Evolutionary conservation across 768 basidiomycete genomes (phyloP).

Genomic region (Tulasnella sp.): DNA sequence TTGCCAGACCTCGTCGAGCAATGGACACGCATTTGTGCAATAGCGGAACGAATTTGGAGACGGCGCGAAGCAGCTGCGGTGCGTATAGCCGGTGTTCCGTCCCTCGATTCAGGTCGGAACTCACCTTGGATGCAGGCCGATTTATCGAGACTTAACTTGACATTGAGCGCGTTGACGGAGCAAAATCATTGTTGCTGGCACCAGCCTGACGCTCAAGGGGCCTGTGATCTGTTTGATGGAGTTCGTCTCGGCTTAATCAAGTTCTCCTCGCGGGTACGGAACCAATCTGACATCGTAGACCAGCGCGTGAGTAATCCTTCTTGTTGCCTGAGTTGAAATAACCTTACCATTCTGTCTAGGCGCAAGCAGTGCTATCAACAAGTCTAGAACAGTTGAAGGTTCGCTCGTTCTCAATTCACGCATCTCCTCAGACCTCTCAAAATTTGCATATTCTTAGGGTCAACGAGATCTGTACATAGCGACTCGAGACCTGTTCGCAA

Average conservation of each 20-base stretch:
- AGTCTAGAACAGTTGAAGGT: constrained; percentile 75
- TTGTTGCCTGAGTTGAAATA: not conserved
- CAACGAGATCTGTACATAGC: constrained; percentile 83
- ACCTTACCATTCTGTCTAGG: constrained; percentile 30
- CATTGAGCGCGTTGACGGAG: constrained; percentile 64
- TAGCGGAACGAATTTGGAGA: constrained; percentile 79
- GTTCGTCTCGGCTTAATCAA: constrained; percentile 58
- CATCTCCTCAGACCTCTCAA: not conserved
- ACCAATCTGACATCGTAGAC: constrained; percentile 64
- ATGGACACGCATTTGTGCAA: constrained; percentile 82
- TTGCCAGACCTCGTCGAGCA: constrained; percentile 72
- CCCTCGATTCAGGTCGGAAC: not conserved
- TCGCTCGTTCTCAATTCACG: constrained; percentile 7
- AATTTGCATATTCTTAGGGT: constrained; percentile 30
- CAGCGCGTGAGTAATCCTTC: constrained; percentile 41
- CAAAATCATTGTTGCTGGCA: constrained; percentile 75
- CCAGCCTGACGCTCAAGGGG: constrained; percentile 36
- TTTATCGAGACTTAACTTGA: constrained; percentile 70
- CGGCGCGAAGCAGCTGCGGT: constrained; percentile 88
- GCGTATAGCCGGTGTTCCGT: constrained; percentile 29
- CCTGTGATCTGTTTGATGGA: constrained; percentile 69
- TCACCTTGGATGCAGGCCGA: constrained; percentile 51
- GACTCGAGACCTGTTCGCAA: constrained; percentile 72
- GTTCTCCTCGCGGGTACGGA: constrained; percentile 56
- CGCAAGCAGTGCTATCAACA: constrained; percentile 47